Evolutionary conservation across 164 flowering plant species (phyloP), one percentile per base, ranked within the genome.

Genomic region (Annona squamosa): DNA sequence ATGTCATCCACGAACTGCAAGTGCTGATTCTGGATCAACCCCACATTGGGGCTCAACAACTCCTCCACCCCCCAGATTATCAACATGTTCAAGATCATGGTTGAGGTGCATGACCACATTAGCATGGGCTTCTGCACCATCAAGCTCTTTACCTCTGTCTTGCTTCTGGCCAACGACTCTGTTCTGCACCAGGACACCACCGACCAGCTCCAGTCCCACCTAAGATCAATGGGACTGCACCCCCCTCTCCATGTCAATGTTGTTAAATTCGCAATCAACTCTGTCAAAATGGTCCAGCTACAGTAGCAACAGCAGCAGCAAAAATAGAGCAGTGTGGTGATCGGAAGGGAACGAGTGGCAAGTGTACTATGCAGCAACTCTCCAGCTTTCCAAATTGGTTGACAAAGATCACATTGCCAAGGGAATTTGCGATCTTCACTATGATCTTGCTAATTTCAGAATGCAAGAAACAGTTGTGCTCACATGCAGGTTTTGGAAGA

Each of bases 31-130:
- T 95, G 4, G 99, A 95, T 26, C 59, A 98, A 95, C 44, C 99
- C 99, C 3, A 94, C 97, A 7, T 94, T 97, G 0, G 99, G 99
- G 3, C 84, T 95, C 2, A 98, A 95, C 72, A 92, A 96, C 73
- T 84, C 86, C 0, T 88, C 96, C 0, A 97, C 99, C 0, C 84
- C 87, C 19, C 99, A 92, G 74, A 91, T 91, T 71, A 82, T 90
- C 9, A 90, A 87, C 73, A 89, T 95, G 98, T 85, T 95, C n/a
- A 92, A 90, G 78, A 77, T 65, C 73, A 95, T 95, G 98, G 96
- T 94, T 1, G 96, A 90, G 68, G 85, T 86, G 4, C 72, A 86
- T 3, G 94, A 93, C 3, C 59, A 94, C 52, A 95, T 98, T 46
- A 75, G 91, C 13, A 82, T 95, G 0, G 93, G 99, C 13, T 95